Conservation (phyloP, 345 rosid genomes). For the Corymbia maculata region DNA sequence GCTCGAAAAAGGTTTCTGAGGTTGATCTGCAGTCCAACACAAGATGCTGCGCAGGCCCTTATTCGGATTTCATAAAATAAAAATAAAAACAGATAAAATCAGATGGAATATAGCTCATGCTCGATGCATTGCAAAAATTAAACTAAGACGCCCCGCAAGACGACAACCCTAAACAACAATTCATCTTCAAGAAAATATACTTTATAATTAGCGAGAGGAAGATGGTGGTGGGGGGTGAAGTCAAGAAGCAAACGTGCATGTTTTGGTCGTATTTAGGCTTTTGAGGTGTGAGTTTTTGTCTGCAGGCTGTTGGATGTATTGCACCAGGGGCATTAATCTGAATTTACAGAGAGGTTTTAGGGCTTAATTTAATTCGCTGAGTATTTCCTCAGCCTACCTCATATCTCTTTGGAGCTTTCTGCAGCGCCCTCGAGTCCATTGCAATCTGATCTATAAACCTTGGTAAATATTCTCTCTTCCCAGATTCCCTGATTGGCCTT, state of each 20-base stretch:
- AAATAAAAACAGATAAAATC: background rate
- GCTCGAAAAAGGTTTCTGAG: background rate
- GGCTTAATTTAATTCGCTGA: background rate
- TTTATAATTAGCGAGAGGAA: background rate
- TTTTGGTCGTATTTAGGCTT: background rate
- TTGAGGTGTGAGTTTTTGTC: constrained; percentile 1
- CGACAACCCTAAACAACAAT: background rate
- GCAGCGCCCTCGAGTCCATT: background rate
- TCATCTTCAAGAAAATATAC: background rate
- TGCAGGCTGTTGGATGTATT: background rate
- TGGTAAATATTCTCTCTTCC: background rate
- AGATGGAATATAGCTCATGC: background rate
- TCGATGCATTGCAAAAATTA: background rate
- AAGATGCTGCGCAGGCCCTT: background rate
- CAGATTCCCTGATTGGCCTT: background rate
- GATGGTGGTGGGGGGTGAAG: background rate
- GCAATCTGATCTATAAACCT: background rate
- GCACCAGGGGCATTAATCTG: background rate
- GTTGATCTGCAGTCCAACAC: background rate
- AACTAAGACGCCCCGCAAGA: background rate
- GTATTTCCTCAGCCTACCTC: background rate
- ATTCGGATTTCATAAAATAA: background rate
- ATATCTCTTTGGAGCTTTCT: background rate
- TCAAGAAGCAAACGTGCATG: background rate
- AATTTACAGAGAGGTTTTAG: background rate